These are phyloP conservation scores for Ceratocystis variospora DNA, from an alignment of 2,329 filamentous ascomycete species.

Conservation along the genomic window DNA sequence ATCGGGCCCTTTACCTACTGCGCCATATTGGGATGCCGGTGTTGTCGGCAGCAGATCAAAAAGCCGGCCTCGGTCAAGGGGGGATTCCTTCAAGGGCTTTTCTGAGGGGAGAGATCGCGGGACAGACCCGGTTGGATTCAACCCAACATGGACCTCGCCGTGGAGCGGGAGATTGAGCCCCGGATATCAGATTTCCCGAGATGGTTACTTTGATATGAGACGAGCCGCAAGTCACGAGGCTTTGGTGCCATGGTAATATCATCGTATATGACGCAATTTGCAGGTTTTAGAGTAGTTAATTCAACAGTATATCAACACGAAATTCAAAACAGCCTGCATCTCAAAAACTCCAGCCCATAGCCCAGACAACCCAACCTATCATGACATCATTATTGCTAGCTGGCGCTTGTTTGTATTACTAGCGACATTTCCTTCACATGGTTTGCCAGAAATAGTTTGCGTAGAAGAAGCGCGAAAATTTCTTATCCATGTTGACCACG, in stretches of 20 bases:
- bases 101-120: constrained; percentile 18
- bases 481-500: constrained; percentile 85
- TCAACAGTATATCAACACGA: constrained; percentile 1
- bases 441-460: constrained; percentile 94
- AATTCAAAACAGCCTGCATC: not conserved
- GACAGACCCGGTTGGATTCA: constrained; percentile 4
- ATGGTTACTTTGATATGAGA: constrained; percentile 13
- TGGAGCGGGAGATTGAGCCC: constrained; percentile 3
- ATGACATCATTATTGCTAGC: constrained; percentile 10
- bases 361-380: constrained; percentile 2
- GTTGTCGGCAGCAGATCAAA: not conserved
- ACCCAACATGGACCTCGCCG: constrained; percentile 13
- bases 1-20: not conserved
- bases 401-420: not conserved
- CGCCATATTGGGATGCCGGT: not conserved
- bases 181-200: not conserved
- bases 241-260: not conserved
- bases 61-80: constrained; percentile 1
- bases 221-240: constrained; percentile 14
- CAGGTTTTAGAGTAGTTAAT: not conserved
- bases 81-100: constrained; percentile 17
- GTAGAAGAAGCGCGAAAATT: constrained; percentile 83
- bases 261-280: not conserved
- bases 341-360: not conserved
- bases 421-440: constrained; percentile 37